These are phyloP conservation scores for Blepharisma stoltei DNA, from an alignment of 73 alveolate species.

Conservation along the genomic window DNA sequence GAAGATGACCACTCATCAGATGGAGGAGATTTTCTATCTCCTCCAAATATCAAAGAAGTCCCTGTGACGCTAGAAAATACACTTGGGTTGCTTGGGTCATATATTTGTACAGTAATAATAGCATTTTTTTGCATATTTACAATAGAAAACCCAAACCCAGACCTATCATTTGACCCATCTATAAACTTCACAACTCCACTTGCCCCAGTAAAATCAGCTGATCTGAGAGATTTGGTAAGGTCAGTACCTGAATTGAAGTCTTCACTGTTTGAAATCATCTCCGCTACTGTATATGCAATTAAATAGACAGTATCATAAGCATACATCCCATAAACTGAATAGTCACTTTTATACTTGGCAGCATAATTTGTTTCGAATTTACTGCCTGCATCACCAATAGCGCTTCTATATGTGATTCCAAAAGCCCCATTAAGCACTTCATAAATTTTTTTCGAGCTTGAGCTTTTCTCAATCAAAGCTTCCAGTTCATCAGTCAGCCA, in stretches of 20 bases:
- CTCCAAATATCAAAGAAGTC: not conserved
- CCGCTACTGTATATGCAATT: not conserved
- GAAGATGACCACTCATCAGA: not conserved
- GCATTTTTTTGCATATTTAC: conserved; percentile 1
- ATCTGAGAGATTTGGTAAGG: not conserved
- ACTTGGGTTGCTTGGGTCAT: not conserved
- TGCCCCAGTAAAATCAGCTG: not conserved
- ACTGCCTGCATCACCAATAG: not conserved
- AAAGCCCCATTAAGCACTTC: conserved; percentile 5
- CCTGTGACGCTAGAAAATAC: not conserved
- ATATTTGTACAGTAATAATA: not conserved
- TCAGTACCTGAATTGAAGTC: not conserved
- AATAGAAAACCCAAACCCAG: not conserved
- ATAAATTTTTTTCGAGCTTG: not conserved
- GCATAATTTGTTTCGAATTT: not conserved
- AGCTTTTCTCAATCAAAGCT: not conserved
- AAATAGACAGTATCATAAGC: conserved; percentile 24
- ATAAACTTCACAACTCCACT: conserved; percentile 22
- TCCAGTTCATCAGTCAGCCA: not conserved
- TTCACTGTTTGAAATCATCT: not conserved
- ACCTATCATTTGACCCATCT: conserved; percentile 19
- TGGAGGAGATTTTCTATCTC: not conserved
- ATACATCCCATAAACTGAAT: not conserved
- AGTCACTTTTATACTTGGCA: not conserved
- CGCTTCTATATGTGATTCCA: not conserved